Percentiles rank a stretch among this genome's conserved stretches.
Conservation (phyloP, 805 yeast species). For the Metschnikowia cerradonensis region DNA sequence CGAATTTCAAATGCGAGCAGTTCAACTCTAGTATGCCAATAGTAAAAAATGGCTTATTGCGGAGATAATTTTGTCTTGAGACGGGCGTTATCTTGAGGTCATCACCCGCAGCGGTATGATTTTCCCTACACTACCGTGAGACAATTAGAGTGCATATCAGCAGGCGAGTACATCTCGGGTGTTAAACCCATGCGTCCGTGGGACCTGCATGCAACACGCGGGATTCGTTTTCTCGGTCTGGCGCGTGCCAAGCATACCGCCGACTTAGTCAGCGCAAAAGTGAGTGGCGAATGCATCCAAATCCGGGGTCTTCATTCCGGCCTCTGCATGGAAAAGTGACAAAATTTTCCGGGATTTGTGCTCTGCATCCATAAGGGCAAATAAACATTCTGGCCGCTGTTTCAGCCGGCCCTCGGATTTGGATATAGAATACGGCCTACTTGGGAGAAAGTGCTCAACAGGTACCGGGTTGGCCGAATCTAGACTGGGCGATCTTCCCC, state of each 20-base stretch:
- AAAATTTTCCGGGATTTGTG: neutral
- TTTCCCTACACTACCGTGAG: slow-evolving; percentile 1
- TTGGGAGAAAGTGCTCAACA: neutral
- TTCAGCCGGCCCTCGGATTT: too few species aligned
- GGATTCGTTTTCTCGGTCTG: neutral
- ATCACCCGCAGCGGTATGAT: neutral
- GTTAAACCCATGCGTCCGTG: neutral
- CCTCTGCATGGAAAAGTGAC: neutral
- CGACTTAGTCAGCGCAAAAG: neutral
- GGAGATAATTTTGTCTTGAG: neutral
- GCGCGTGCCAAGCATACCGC: neutral
- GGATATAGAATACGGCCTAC: neutral
- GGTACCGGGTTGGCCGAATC: neutral
- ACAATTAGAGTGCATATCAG: slow-evolving; percentile 1
- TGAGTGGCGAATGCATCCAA: neutral
- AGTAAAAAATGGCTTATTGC: neutral
- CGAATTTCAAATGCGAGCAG: neutral
- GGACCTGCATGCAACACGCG: neutral
- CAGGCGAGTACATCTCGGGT: neutral
- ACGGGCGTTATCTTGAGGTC: neutral
- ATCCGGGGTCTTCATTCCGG: neutral
- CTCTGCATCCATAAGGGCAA: neutral
- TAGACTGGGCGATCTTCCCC: neutral
- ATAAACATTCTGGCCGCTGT: too few species aligned
- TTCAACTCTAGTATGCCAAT: neutral